Evolutionary conservation across 345 rosid genomes (phyloP), one percentile per base, ranked within the genome.

Genomic region (Crucihimalaya himalaica): DNA sequence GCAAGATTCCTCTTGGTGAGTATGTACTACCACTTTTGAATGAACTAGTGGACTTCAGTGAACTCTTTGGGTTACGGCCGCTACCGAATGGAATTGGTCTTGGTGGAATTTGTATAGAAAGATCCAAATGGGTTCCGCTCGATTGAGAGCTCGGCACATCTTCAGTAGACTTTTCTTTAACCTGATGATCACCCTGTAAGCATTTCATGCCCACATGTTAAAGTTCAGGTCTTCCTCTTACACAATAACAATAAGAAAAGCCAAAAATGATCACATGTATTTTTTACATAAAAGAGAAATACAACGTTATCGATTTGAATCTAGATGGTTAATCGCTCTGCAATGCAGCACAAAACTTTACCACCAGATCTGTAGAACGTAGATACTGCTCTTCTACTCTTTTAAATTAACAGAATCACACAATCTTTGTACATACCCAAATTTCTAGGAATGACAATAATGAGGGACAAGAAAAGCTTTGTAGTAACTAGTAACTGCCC

Each of bases 41-140:
- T 47, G 94, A 88, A 69, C 61, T 65, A 39, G 81, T 88, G 53
- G 89, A 79, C 63, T 83, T 84, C 32, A 88, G 79, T 52, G 80
- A 76, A 66, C 85, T 84, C 79, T 84, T 87, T 63, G 88, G 83
- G 69, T 54, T 80, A 43, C 70, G 64, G 15, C 32, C 37, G 4
- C 20, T 50, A 56, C 81, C 79, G 52, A 94, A 84, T 68, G 85
- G 85, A 60, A 55, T 18, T n/a, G 88, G 74, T 67, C 79, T 83
- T 50, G 90, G 88, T 0, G 97, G 96, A 60, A 91, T 84, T 75
- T 86, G 89, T 66, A 94, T 90, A 16, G 89, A 91, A 81, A 94
- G 96, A 88, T 86, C 87, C 23, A 46, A 52, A n/a, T 78, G 86
- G 58, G 81, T 81, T 56, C 66, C 86, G 59, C 81, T 83, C 4